Evolutionary conservation across 2,329 filamentous ascomycete species (phyloP), one percentile per base, ranked within the genome.

Genomic region (Pseudogymnoascus sp.): DNA sequence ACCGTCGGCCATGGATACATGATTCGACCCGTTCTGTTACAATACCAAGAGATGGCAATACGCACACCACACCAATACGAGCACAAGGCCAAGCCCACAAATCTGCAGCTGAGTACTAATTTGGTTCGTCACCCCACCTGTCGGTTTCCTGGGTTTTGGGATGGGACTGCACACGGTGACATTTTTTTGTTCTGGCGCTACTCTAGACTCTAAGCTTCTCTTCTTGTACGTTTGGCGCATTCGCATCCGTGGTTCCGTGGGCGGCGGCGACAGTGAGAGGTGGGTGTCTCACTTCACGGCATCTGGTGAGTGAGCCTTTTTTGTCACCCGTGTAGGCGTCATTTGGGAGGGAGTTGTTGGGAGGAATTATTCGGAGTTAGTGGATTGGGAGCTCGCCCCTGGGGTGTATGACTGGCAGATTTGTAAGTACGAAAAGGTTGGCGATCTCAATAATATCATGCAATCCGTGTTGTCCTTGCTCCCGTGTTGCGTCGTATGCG

Each of bases 71-170:
- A 18, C 16, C 47, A 14, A 54, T 54, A 33, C 47, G 47, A 54
- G 16, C 47, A 54, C n/a, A 18, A 33, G 47, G 47, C 16, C 3
- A 54, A 54, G 28, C 28, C 47, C 47, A 54, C 47, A 54, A 12
- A 54, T 22, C 35, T 58, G 33, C 57, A 58, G 57, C 57, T 58
- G 57, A 58, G 57, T 58, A 58, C 33, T 58, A 58, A 16, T 58
- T 58, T 58, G 57, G 57, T 58, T 58, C 57, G 14, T 58, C 57
- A 58, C 16, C 33, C 35, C 35, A 58, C 33, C 57, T 58, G 57
- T 58, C 57, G 37, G 57, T 54, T 54, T 54, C 28, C 28, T 54
- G 47, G 47, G 30, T 35, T 54, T 54, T 54, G 28, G 47, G 47
- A 11, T 35, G 28, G 28, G n/a, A 33, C 28, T 54, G 28, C 11